Evolutionary conservation across 768 basidiomycete genomes (phyloP).

Genomic region (Cyathus striatus): DNA sequence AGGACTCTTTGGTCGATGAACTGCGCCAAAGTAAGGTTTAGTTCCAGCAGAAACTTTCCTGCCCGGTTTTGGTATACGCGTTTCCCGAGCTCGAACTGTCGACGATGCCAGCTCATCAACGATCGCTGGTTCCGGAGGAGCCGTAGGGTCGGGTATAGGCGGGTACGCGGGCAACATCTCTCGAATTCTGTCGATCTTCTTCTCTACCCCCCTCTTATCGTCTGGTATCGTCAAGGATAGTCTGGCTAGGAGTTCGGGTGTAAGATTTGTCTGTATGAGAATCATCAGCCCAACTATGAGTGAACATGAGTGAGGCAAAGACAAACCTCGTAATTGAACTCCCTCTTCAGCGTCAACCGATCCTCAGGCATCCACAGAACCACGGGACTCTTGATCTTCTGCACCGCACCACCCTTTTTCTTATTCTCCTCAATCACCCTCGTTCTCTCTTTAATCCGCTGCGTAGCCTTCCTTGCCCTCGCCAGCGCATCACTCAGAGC

Average conservation of each 20-base stretch:
- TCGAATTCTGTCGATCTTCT: slow-evolving; percentile 22
- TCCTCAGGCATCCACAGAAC: background rate
- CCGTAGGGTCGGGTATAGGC: slow-evolving; percentile 11
- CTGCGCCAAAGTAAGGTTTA: too few relatives aligned
- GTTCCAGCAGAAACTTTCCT: too few relatives aligned
- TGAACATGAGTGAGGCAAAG: background rate
- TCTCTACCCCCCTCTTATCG: slow-evolving; percentile 8
- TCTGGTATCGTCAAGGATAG: slow-evolving; percentile 10
- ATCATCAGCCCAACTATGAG: background rate
- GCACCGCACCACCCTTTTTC: background rate
- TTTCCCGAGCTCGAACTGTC: too few relatives aligned
- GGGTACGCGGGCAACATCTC: slow-evolving; percentile 22
- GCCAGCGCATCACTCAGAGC: slow-evolving; percentile 17
- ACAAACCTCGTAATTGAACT: background rate
- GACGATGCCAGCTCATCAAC: too few relatives aligned
- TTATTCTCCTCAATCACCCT: background rate
- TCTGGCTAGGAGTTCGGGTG: slow-evolving; percentile 12
- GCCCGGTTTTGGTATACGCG: too few relatives aligned
- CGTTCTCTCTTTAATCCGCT: background rate
- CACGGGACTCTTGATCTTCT: background rate
- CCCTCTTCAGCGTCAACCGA: background rate
- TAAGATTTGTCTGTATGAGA: slow-evolving; percentile 6
- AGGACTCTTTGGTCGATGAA: too few relatives aligned
- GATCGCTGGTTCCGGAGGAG: slow-evolving; percentile 5
- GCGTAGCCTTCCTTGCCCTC: slow-evolving; percentile 3